Evolutionary conservation across 2,329 filamentous ascomycete genomes (phyloP).

Genomic region (Exophiala viscosa): DNA sequence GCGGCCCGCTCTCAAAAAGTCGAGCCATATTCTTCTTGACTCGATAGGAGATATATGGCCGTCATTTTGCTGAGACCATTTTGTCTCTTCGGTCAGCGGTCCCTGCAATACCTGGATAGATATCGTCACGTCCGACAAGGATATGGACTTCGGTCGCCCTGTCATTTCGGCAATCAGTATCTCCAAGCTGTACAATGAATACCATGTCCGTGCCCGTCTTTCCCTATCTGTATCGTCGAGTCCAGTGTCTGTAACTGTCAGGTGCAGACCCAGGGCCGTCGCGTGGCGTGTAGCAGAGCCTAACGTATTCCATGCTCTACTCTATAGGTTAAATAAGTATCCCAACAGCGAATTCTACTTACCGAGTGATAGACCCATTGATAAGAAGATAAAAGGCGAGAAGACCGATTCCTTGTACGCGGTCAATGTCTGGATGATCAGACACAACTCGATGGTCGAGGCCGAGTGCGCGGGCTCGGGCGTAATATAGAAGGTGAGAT

Average conservation of each 20-base stretch:
- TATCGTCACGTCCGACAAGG: slow-evolving; percentile 21
- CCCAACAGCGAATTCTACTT: background rate
- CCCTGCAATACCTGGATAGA: slow-evolving; percentile 10
- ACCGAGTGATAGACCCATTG: slow-evolving; percentile 30
- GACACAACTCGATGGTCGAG: slow-evolving; percentile 26
- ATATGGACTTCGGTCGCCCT: slow-evolving; percentile 29
- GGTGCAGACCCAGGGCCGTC: slow-evolving; percentile 29
- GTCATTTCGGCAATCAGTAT: slow-evolving; percentile 28
- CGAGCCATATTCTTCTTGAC: slow-evolving; percentile 12
- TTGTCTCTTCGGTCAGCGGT: too few relatives aligned
- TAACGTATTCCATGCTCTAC: slow-evolving; percentile 29
- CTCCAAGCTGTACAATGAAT: slow-evolving; percentile 29
- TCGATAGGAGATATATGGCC: background rate
- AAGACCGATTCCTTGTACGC: slow-evolving; percentile 27
- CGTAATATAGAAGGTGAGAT: slow-evolving; percentile 29
- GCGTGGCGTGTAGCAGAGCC: slow-evolving; percentile 29
- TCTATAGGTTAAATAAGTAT: background rate
- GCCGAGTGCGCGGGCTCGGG: slow-evolving; percentile 27
- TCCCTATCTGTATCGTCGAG: slow-evolving; percentile 16
- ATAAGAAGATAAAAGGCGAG: slow-evolving; percentile 22
- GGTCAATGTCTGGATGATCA: slow-evolving; percentile 26
- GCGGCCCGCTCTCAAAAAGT: slow-evolving; percentile 9
- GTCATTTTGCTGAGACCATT: too few relatives aligned
- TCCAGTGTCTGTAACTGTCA: slow-evolving; percentile 18
- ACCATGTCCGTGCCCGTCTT: slow-evolving; percentile 27